phyloP scores from a whole-genome alignment of 2,329 filamentous ascomycete species.

The Kalmusia sp. region DNA sequence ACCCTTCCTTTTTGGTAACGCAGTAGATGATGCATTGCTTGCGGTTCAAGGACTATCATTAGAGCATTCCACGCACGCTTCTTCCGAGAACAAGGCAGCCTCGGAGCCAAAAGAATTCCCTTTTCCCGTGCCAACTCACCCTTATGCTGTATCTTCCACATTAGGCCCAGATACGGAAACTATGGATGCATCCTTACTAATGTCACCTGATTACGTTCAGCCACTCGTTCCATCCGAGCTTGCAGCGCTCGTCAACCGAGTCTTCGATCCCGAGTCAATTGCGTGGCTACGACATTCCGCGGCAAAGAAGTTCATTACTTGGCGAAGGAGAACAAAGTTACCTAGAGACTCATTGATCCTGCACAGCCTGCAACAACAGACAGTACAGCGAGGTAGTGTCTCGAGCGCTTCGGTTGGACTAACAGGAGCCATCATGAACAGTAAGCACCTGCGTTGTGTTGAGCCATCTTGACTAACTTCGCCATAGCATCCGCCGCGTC shows the following conservation, averaged over 20 bases:
- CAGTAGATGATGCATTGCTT: constrained; percentile 43
- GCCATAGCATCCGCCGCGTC: constrained; percentile 39
- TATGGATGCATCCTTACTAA: constrained; percentile 92
- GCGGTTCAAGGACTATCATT: constrained; percentile 40
- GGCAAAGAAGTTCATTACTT: constrained; percentile 80
- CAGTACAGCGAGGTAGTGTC: constrained; percentile 29
- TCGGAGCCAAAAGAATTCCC: constrained; percentile 32
- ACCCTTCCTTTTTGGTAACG: constrained; percentile 70
- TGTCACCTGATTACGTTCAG: constrained; percentile 89
- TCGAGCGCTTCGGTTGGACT: constrained; percentile 40
- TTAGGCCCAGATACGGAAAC: constrained; percentile 75
- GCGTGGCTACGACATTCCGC: constrained; percentile 83
- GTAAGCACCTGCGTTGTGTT: constrained; percentile 18
- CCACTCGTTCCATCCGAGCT: constrained; percentile 82
- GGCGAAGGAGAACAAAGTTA: constrained; percentile 60
- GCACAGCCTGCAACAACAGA: constrained; percentile 28
- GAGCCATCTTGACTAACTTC: constrained; percentile 13
- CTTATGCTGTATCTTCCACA: constrained; percentile 82
- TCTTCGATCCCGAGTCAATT: constrained; percentile 81
- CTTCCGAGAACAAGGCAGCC: constrained; percentile 4
- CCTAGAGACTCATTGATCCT: constrained; percentile 35
- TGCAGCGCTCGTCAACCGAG: constrained; percentile 67
- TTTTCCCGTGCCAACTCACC: constrained; percentile 45
- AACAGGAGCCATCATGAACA: constrained; percentile 29
- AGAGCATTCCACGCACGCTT: constrained; percentile 13